Conservation (phyloP, 2,329 filamentous ascomycete genomes). For the Alternaria triticina region DNA sequence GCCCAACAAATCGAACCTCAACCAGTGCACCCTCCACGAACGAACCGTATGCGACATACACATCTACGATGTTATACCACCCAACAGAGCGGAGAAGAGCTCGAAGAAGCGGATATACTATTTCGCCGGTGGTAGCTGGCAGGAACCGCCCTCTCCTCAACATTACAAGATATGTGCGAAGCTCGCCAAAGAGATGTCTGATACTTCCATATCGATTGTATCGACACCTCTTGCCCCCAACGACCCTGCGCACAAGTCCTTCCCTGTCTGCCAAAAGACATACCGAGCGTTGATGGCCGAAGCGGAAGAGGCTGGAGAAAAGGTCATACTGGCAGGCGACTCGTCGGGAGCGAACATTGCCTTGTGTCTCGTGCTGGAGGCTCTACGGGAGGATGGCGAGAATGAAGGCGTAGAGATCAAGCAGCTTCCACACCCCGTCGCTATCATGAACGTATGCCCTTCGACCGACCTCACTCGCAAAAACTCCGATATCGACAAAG, state of each 20-base stretch:
- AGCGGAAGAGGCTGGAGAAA: constrained; percentile 49
- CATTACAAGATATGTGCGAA: constrained; percentile 62
- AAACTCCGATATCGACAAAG: constrained; percentile 53
- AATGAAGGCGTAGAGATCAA: constrained; percentile 4
- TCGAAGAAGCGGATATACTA: constrained; percentile 56
- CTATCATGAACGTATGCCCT: constrained; percentile 56
- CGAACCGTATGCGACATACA: constrained; percentile 52
- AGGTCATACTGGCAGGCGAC: constrained; percentile 60
- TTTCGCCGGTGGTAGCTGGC: constrained; percentile 64
- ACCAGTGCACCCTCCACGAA: constrained; percentile 48
- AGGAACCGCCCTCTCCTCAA: constrained; percentile 55
- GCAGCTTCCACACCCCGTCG: constrained; percentile 35
- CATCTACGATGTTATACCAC: constrained; percentile 54
- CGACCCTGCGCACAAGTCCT: constrained; percentile 56
- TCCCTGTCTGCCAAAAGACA: constrained; percentile 56
- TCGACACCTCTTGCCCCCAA: constrained; percentile 63
- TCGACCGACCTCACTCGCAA: constrained; percentile 57
- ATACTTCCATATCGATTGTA: constrained; percentile 55
- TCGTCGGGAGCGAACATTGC: constrained; percentile 63
- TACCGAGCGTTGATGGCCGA: constrained; percentile 52
- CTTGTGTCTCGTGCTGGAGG: constrained; percentile 50
- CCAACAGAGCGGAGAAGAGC: constrained; percentile 10
- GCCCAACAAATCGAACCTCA: constrained; percentile 42
- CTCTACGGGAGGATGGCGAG: constrained; percentile 42
- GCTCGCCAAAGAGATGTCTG: constrained; percentile 51